Percentiles rank a stretch among this genome's conserved stretches.
Conservation (phyloP, 139 green algal species). For the Tetradesmus obliquus region DNA sequence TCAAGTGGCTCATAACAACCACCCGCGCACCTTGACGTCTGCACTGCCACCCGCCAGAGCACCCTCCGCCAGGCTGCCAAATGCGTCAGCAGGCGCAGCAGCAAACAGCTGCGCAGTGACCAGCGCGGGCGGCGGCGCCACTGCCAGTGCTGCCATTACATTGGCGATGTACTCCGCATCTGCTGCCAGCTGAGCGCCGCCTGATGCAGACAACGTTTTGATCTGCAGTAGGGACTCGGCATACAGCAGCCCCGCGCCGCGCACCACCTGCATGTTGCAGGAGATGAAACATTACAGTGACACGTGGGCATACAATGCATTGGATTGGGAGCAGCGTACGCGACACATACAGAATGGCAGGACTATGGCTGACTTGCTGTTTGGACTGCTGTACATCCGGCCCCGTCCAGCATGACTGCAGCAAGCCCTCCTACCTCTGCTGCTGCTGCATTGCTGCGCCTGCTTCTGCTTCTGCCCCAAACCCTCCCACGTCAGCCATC, state of each 20-base stretch:
- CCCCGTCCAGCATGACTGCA: too few species aligned
- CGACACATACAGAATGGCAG: too few species aligned
- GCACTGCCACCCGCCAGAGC: conserved; percentile 14
- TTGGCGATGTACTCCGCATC: conserved; percentile 97
- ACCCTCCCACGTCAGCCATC: too few species aligned
- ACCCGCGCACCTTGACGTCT: conserved; percentile 12
- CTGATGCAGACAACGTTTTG: not conserved
- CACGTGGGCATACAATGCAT: not conserved
- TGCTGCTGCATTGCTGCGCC: too few species aligned
- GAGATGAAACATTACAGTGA: not conserved
- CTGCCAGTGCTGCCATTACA: conserved; percentile 87
- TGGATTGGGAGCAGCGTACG: too few species aligned
- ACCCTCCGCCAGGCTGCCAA: not conserved
- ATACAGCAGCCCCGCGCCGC: conserved; percentile 25
- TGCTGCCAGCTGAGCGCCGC: conserved; percentile 82
- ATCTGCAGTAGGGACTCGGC: conserved; percentile 19
- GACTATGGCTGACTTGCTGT: too few species aligned
- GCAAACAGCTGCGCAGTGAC: conserved; percentile 74
- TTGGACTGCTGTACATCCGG: too few species aligned
- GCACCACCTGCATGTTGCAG: conserved; percentile 18
- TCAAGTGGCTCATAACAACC: not conserved
- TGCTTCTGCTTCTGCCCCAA: too few species aligned
- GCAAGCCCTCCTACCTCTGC: too few species aligned
- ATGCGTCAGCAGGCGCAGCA: conserved; percentile 5
- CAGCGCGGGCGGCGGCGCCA: conserved; percentile 73